A percentile compares a stretch with the other conserved stretches of the same genome.
phyloP scores from a whole-genome alignment of 2,329 filamentous ascomycete genomes.

The Epicoccum sorghinum region DNA sequence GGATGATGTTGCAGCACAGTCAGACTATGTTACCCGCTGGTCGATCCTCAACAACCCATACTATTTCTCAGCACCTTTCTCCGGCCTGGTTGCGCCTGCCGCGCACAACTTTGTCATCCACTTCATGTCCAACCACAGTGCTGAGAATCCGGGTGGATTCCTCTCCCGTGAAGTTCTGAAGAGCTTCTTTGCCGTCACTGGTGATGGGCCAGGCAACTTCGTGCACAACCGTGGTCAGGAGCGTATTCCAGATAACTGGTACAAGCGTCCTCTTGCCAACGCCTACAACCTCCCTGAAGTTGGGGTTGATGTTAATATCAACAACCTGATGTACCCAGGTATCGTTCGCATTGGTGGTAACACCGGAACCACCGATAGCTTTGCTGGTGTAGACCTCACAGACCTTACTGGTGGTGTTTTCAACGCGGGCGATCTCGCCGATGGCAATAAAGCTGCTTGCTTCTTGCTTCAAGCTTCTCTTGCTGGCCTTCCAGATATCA shows the following conservation, averaged over 20 bases:
- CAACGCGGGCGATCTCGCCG: slow-evolving; percentile 19
- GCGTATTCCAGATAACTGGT: slow-evolving; percentile 31
- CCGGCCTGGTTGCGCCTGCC: slow-evolving; percentile 25
- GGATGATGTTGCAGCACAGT: slow-evolving; percentile 22
- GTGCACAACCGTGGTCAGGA: slow-evolving; percentile 25
- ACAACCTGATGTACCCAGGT: slow-evolving; percentile 25
- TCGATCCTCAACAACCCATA: slow-evolving; percentile 26
- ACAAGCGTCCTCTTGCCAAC: slow-evolving; percentile 10
- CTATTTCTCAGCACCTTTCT: slow-evolving; percentile 24
- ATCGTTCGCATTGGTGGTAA: slow-evolving; percentile 28
- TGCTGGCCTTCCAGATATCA: slow-evolving; percentile 20
- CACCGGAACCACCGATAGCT: slow-evolving; percentile 25
- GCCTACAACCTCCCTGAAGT: slow-evolving; percentile 15
- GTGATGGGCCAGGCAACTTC: slow-evolving; percentile 23
- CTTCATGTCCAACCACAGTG: slow-evolving; percentile 30
- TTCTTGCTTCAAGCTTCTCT: slow-evolving; percentile 25
- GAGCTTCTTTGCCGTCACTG: slow-evolving; percentile 26
- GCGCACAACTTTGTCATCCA: slow-evolving; percentile 25
- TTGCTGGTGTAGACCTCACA: slow-evolving; percentile 23
- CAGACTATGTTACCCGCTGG: slow-evolving; percentile 23
- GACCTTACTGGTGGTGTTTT: slow-evolving; percentile 27
- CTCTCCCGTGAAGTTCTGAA: slow-evolving; percentile 26
- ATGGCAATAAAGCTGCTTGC: slow-evolving; percentile 28
- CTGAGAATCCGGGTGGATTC: slow-evolving; percentile 27
- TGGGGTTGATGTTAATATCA: slow-evolving; percentile 17